Percentiles rank a stretch among this genome's conserved stretches.
Evolutionary conservation across 495 filamentous ascomycete species (phyloP).

Genomic region (Neurospora sp.): DNA sequence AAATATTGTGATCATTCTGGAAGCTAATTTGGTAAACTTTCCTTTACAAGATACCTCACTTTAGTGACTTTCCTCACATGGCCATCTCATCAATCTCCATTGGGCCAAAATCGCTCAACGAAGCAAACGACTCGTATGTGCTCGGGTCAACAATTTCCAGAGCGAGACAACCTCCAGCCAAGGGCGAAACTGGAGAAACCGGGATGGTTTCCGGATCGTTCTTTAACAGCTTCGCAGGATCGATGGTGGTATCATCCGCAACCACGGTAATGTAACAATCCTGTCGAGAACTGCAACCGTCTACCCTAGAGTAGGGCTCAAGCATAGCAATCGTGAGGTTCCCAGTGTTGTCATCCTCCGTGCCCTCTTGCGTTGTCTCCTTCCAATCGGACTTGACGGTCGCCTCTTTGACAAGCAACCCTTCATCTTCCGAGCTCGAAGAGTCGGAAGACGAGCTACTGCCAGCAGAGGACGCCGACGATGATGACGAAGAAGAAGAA

Average conservation of each 20-base stretch:
- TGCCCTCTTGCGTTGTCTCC: neutral
- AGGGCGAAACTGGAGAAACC: neutral
- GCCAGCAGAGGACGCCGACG: neutral
- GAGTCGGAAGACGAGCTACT: neutral
- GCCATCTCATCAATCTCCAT: neutral
- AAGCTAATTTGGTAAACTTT: neutral
- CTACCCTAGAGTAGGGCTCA: neutral
- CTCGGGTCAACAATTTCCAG: neutral
- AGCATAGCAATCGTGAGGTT: neutral
- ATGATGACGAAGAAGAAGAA: neutral
- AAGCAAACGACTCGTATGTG: neutral
- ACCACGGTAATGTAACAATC: neutral
- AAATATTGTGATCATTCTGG: neutral
- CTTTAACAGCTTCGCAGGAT: neutral
- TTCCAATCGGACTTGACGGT: neutral
- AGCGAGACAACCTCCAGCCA: neutral
- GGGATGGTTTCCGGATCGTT: neutral
- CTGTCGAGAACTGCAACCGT: neutral
- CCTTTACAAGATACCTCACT: neutral
- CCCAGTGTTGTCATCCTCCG: neutral
- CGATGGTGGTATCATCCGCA: neutral
- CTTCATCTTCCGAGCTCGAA: neutral
- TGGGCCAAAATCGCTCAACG: neutral
- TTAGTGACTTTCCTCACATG: neutral
- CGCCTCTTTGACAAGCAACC: neutral